phyloP scores from a whole-genome alignment of 2,329 filamentous ascomycete species.

The Penicillium paneum region DNA sequence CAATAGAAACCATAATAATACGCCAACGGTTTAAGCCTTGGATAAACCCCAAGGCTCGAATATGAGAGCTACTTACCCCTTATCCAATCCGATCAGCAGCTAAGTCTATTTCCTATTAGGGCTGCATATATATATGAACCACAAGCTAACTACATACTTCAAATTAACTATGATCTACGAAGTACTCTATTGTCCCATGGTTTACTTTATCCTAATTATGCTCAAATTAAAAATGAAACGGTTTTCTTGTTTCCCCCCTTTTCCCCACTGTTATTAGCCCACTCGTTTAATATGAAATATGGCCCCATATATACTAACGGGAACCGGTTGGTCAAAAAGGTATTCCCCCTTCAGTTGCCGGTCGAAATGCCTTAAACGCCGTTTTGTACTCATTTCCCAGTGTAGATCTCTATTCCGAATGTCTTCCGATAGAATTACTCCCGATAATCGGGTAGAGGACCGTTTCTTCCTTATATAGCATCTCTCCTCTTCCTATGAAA shows the following conservation, averaged over 20 bases:
- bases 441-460: not conserved
- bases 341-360: not conserved
- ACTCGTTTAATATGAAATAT: not conserved
- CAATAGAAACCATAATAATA: not conserved
- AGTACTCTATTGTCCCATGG: not conserved
- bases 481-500: not conserved
- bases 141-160: not conserved
- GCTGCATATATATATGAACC: not conserved
- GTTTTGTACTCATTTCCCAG: not conserved
- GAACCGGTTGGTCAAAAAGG: not conserved
- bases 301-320: not conserved
- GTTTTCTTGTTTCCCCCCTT: not conserved
- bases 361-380: not conserved
- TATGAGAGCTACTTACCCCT: not conserved
- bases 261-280: not conserved
- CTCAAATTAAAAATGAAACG: not conserved
- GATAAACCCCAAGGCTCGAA: not conserved
- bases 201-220: not conserved
- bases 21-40: not conserved
- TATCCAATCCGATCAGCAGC: not conserved
- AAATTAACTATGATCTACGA: not conserved
- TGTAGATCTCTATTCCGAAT: not conserved
- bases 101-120: not conserved
- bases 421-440: not conserved
- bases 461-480: not conserved